A percentile compares a stretch with the other conserved stretches of the same genome.
Evolutionary conservation across 352 stramenopile genomes (phyloP).

Genomic region (Pythium folliculosum): DNA sequence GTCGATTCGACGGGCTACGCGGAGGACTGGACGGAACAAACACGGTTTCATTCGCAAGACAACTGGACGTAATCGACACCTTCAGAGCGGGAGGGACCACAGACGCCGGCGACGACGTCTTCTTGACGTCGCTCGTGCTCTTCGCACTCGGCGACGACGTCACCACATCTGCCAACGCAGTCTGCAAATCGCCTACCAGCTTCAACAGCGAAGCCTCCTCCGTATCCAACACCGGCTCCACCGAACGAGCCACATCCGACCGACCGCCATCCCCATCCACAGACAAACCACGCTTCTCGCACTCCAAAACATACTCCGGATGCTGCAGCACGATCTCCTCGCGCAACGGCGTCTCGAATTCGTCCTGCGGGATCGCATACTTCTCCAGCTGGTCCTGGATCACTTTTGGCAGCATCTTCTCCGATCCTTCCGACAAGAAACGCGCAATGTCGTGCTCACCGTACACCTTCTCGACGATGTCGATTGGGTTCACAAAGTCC

Average conservation of each 20-base stretch:
- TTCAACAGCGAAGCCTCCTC: background rate
- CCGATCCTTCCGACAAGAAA: constrained; percentile 3
- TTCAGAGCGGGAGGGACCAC: too few relatives aligned
- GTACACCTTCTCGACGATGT: constrained; percentile 20
- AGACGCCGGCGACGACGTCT: too few relatives aligned
- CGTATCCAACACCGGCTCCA: background rate
- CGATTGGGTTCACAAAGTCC: constrained; percentile 26
- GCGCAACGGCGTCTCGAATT: constrained; percentile 29
- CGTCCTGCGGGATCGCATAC: constrained; percentile 12
- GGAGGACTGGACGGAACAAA: too few relatives aligned
- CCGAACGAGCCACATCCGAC: background rate
- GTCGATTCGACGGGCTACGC: too few relatives aligned
- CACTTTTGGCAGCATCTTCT: background rate
- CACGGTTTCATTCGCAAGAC: too few relatives aligned
- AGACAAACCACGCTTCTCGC: background rate
- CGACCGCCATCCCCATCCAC: background rate
- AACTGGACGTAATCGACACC: too few relatives aligned
- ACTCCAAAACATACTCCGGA: constrained; percentile 20
- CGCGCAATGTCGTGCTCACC: constrained; percentile 13
- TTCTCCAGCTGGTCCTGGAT: constrained; percentile 15
- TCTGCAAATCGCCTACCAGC: too few relatives aligned
- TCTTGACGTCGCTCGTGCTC: too few relatives aligned
- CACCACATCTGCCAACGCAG: too few relatives aligned
- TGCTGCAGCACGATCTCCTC: constrained; percentile 26
- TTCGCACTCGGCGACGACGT: too few relatives aligned